Conservation (phyloP, 2,329 filamentous ascomycete genomes). For the Penicillium oxalicum region DNA sequence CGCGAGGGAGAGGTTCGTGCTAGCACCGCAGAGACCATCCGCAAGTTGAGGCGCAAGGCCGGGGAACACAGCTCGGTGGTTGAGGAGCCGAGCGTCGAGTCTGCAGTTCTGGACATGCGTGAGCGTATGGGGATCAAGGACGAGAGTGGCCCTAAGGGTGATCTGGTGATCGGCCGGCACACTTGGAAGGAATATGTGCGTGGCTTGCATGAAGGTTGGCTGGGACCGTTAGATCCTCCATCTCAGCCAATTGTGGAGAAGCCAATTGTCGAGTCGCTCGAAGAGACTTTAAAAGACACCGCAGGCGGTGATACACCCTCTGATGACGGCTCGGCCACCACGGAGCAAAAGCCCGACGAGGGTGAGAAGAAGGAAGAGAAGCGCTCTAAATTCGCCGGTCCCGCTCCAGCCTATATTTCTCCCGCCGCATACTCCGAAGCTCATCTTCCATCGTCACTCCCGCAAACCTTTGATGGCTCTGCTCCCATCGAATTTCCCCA, state of each 20-base stretch:
- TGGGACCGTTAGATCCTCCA: constrained; percentile 66
- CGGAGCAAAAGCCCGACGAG: constrained; percentile 48
- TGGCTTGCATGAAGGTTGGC: constrained; percentile 91
- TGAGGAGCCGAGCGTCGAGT: constrained; percentile 49
- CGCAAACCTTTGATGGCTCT: constrained; percentile 66
- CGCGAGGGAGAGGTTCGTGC: constrained; percentile 89
- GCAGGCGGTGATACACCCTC: constrained; percentile 16
- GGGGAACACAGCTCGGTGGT: constrained; percentile 47
- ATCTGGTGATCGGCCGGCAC: constrained; percentile 83
- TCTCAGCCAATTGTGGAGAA: constrained; percentile 14
- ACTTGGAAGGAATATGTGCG: constrained; percentile 97
- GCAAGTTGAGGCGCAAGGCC: constrained; percentile 57
- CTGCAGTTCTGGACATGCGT: constrained; percentile 58
- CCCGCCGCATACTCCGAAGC: constrained; percentile 65
- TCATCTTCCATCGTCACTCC: constrained; percentile 58
- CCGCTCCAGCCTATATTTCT: constrained; percentile 68
- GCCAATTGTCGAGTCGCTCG: constrained; percentile 19
- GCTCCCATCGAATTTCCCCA: constrained; percentile 74
- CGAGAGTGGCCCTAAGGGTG: constrained; percentile 69
- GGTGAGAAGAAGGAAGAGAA: constrained; percentile 30
- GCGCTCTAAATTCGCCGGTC: constrained; percentile 47
- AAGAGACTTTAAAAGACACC: constrained; percentile 23
- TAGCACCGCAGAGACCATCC: constrained; percentile 77
- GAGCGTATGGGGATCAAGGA: constrained; percentile 61
- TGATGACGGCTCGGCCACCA: constrained; percentile 7